Evolutionary conservation across 805 yeast species (phyloP), one percentile per base, ranked within the genome.

Genomic region (Debaryomyces prosopidis): DNA sequence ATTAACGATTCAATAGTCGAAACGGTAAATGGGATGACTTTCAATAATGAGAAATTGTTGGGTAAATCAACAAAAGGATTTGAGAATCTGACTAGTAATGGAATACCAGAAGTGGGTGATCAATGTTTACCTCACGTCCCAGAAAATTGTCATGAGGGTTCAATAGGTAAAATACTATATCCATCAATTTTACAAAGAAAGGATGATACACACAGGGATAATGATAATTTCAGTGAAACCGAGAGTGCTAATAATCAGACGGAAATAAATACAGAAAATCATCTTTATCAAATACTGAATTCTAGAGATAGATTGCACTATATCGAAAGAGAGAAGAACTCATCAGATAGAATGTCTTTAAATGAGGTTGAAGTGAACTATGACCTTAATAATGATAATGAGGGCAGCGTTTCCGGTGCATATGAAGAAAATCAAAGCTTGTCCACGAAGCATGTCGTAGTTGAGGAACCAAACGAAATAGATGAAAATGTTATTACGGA

Each of bases 381-480:
- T 36, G 39, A 36, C 28, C 14, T 16, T 8, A 19, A 20, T 18
- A 14, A 36, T 12, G 17, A 18, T 36, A 39, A 17, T 39, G 32
- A 36, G 14, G 9, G 6, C 5, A 4, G 9, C 9, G n/a, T 8
- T 50, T 4, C 55, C 55, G 18, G 58, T 50, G 47, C 43, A 46
- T 32, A 46, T 40, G 43, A 51, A 45, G 49, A 50, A 40, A 42
- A 47, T 42, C 42, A 39, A 34, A 54, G 48, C 3, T 42, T 36
- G 14, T 23, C 38, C 11, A 7, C 2, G 56, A 40, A 14, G 16
- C 36, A 42, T 12, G 17, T 16, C 18, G 16, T 6, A 11, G 44
- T 36, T 23, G 65, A 51, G 27, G 49, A 40, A n/a, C 45, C 42
- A 11, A 52, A 51, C 18, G 59, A 55, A 15, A 54, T 58, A 38